phyloP scores from a whole-genome alignment of 768 basidiomycete genomes.

The Xerocomus spinulosus region DNA sequence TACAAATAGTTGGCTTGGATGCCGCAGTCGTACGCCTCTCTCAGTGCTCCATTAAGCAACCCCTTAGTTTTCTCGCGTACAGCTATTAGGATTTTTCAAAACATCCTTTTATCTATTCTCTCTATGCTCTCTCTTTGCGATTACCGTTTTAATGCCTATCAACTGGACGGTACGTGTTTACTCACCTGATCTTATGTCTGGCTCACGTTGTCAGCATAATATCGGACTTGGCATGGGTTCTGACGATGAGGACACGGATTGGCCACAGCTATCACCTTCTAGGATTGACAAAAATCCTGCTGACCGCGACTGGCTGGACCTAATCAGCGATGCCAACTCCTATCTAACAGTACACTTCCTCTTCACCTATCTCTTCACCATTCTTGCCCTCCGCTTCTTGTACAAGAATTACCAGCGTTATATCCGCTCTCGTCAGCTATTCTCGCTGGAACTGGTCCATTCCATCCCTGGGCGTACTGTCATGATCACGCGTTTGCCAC shows the following conservation, averaged over 20 bases:
- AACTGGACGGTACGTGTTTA: slow-evolving; percentile 73
- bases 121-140: slow-evolving; percentile 75
- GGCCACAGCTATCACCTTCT: slow-evolving; percentile 42
- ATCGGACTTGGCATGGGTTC: slow-evolving; percentile 59
- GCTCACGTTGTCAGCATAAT: slow-evolving; percentile 49
- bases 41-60: not conserved
- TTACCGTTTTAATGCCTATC: slow-evolving; percentile 87
- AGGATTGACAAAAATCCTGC: slow-evolving; percentile 28
- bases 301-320: slow-evolving; percentile 71
- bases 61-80: slow-evolving; percentile 5
- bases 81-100: slow-evolving; percentile 95
- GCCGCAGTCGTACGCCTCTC: slow-evolving; percentile 78
- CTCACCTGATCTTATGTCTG: not conserved
- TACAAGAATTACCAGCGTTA: slow-evolving; percentile 87
- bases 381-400: slow-evolving; percentile 80
- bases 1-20: slow-evolving; percentile 95
- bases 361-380: slow-evolving; percentile 92
- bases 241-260: slow-evolving; percentile 39
- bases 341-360: slow-evolving; percentile 85
- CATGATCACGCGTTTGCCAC: slow-evolving; percentile 78
- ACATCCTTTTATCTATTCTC: slow-evolving; percentile 92
- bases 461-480: slow-evolving; percentile 93
- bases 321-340: slow-evolving; percentile 85
- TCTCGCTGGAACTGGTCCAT: slow-evolving; percentile 90
- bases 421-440: slow-evolving; percentile 86